phyloP scores from a whole-genome alignment of 176 grass and related monocot genomes.

The Ensete ventricosum region DNA sequence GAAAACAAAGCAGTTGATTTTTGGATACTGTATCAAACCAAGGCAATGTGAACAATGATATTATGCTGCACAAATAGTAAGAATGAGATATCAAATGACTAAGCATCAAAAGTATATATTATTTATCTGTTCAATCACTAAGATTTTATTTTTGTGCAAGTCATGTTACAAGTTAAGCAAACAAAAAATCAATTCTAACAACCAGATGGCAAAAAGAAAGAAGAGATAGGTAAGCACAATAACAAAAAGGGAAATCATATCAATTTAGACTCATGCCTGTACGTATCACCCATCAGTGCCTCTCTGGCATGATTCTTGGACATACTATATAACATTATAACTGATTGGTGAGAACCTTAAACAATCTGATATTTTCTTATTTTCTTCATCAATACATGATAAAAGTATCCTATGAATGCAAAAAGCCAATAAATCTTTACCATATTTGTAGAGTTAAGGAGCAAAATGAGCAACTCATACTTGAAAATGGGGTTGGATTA shows the following conservation, averaged over 20 bases:
- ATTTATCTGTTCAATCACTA: too few species aligned
- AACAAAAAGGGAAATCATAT: background rate
- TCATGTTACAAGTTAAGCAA: background rate
- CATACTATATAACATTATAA: background rate
- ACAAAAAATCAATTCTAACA: background rate
- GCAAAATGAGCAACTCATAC: background rate
- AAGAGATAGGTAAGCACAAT: background rate
- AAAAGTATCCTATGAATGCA: background rate
- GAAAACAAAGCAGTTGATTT: too few species aligned
- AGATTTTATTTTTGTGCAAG: too few species aligned
- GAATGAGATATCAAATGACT: too few species aligned
- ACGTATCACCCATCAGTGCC: background rate
- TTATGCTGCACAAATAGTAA: too few species aligned
- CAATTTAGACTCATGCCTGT: background rate
- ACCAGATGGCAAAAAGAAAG: too few species aligned
- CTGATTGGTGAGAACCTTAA: background rate
- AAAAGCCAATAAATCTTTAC: background rate
- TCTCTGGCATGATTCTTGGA: background rate
- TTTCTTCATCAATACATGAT: background rate
- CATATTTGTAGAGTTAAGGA: background rate
- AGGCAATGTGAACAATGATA: too few species aligned
- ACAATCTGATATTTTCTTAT: background rate
- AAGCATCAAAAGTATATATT: too few species aligned
- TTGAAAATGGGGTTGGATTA: slow-evolving; percentile 6
- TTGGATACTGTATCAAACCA: too few species aligned